Evolutionary conservation across 2,329 filamentous ascomycete species (phyloP).

Genomic region (Neopestalotiopsis sp.): DNA sequence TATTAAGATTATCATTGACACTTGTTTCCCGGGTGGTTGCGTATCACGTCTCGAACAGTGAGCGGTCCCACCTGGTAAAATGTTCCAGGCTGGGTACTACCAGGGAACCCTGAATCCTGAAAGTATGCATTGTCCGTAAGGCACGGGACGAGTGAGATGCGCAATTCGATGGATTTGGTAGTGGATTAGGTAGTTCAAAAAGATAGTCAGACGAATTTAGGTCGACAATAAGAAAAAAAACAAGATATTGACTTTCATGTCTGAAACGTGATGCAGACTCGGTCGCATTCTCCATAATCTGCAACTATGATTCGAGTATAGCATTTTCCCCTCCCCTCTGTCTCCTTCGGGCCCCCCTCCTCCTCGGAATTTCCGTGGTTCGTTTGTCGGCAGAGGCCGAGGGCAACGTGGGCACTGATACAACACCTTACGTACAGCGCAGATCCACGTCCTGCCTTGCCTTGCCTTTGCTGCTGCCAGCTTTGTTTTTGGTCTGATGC

Average conservation of each 20-base stretch:
- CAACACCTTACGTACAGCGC: neutral
- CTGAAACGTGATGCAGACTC: neutral
- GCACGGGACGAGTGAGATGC: too few relatives aligned
- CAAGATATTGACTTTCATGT: neutral
- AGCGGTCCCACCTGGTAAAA: neutral
- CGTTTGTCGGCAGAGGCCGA: neutral
- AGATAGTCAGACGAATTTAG: neutral
- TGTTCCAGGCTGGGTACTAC: neutral
- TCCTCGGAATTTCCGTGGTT: neutral
- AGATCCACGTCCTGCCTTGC: neutral
- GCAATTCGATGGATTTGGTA: too few relatives aligned
- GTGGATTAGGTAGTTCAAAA: too few relatives aligned
- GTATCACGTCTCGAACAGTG: neutral
- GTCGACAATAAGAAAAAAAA: neutral
- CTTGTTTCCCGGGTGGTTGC: neutral
- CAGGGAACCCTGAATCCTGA: neutral
- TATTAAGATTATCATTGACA: slow-evolving; percentile 4
- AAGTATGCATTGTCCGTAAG: neutral
- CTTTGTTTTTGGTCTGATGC: neutral
- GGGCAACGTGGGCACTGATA: neutral
- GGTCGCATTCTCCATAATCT: neutral
- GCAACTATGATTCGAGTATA: slow-evolving; percentile 1
- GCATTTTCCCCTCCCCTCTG: neutral
- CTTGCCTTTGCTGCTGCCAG: neutral
- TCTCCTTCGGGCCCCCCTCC: neutral